Conservation (phyloP, 2,329 filamentous ascomycete species). For the Exophiala phaeomuriformis region DNA sequence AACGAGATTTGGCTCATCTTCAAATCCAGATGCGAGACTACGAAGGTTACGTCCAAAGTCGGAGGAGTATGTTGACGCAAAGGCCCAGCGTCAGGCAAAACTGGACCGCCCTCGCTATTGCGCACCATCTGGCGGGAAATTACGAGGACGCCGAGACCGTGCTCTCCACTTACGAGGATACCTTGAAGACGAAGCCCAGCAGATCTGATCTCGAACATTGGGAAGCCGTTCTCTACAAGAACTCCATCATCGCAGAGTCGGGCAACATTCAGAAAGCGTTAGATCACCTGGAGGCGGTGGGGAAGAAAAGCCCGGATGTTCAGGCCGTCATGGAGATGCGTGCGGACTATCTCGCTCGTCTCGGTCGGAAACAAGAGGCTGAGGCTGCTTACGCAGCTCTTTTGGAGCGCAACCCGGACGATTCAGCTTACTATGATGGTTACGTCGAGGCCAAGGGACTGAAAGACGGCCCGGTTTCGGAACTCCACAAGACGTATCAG, state of each 20-base stretch:
- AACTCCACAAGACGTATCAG: constrained; percentile 67
- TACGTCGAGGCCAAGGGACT: constrained; percentile 64
- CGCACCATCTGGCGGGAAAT: constrained; percentile 83
- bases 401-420: constrained; percentile 80
- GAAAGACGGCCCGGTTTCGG: constrained; percentile 52
- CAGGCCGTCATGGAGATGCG: constrained; percentile 77
- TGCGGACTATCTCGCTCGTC: constrained; percentile 72
- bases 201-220: constrained; percentile 84
- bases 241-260: constrained; percentile 82
- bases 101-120: constrained; percentile 95
- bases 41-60: constrained; percentile 83
- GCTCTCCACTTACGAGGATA: constrained; percentile 85
- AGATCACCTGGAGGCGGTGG: constrained; percentile 72
- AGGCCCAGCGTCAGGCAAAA: constrained; percentile 77
- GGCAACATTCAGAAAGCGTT: constrained; percentile 76
- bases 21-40: constrained; percentile 97
- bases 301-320: constrained; percentile 73
- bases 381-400: constrained; percentile 72
- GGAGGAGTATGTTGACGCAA: constrained; percentile 77
- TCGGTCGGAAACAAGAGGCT: constrained; percentile 73
- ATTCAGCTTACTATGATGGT: constrained; percentile 75
- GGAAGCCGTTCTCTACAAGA: constrained; percentile 92
- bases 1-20: constrained; percentile 83
- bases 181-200: constrained; percentile 66
- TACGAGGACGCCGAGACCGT: constrained; percentile 81